Conservation (phyloP, 495 filamentous ascomycete species). For the Aspergillus indologenus region DNA sequence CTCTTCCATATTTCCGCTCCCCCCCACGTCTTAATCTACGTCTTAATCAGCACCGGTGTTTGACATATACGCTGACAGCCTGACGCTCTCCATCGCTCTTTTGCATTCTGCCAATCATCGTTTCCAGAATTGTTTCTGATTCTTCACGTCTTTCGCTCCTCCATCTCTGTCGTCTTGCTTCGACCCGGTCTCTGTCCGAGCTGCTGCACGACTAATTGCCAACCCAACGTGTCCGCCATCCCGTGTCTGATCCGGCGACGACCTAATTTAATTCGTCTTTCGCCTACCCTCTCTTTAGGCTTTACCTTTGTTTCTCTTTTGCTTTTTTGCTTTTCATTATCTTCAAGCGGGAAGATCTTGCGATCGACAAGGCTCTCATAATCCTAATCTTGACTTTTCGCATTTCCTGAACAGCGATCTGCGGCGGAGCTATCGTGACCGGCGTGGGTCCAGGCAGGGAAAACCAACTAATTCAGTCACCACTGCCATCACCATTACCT, state of each 20-base stretch:
- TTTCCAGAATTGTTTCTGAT: not conserved
- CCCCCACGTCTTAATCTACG: not conserved
- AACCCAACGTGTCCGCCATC: not conserved
- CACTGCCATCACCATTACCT: constrained; percentile 8
- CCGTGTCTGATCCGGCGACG: not conserved
- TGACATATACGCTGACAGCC: constrained; percentile 1
- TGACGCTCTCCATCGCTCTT: not conserved
- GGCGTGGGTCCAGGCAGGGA: constrained; percentile 29
- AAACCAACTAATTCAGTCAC: constrained; percentile 16
- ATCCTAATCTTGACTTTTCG: constrained; percentile 5
- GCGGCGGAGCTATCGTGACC: constrained; percentile 30
- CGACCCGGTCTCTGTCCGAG: not conserved
- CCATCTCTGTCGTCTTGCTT: not conserved
- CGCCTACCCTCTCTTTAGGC: not conserved
- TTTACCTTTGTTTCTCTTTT: not conserved
- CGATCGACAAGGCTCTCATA: not conserved
- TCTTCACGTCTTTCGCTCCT: not conserved
- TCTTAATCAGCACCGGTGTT: not conserved
- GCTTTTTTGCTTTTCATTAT: not conserved
- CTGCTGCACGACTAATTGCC: constrained; percentile 1
- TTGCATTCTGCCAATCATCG: not conserved
- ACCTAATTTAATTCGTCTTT: not conserved
- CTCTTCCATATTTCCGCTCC: constrained; percentile 1
- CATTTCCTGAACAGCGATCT: constrained; percentile 21
- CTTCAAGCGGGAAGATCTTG: not conserved